Evolutionary conservation across 2,329 filamentous ascomycete species (phyloP), one percentile per base, ranked within the genome.

Genomic region (Ceratocystis colombiana): DNA sequence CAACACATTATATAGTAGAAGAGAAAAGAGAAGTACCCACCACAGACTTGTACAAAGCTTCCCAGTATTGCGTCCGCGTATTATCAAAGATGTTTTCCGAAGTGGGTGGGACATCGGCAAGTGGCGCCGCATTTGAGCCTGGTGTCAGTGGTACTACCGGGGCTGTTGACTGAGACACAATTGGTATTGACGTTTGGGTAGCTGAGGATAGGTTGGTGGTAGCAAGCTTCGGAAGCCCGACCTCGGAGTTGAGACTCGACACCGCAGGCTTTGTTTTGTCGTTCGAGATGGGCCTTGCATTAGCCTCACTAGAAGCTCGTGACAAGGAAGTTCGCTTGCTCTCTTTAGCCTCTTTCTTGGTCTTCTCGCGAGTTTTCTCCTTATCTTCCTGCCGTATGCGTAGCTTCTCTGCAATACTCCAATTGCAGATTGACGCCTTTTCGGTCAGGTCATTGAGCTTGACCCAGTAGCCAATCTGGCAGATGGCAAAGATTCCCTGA

Each of bases 401-500:
- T 59, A 74, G 71, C 62, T 73, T 71, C 65, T 72, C 73, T 46
- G 73, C 68, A 55, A 71, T 68, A 75, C 79, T 15, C 77, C 76
- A 1, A 77, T 79, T 68, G 20, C 66, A 68, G 48, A 68, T 68
- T 0, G 81, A 82, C 48, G 84, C 82, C 48, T 78, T 73, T 10
- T 74, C 72, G 28, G 75, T 75, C 33, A 91, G 76, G 5, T 78
- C 75, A 45, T 80, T 78, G 64, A 87, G 72, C 68, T 85, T 81
- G 25, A 88, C 79, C 86, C 87, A 89, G 22, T 77, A 74, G 1
- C 84, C 86, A 55, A 94, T 76, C 71, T 82, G 85, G 73, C 86
- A 91, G 30, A 90, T 73, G 10, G 83, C 82, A 73, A 89, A 92
- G 2, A 87, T 77, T 0, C 81, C 80, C 61, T 76, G 74, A 45